A percentile compares a stretch with the other conserved stretches of the same genome.
Evolutionary conservation across 352 stramenopile genomes (phyloP).

Genomic region (Phytopythium ostracodes): DNA sequence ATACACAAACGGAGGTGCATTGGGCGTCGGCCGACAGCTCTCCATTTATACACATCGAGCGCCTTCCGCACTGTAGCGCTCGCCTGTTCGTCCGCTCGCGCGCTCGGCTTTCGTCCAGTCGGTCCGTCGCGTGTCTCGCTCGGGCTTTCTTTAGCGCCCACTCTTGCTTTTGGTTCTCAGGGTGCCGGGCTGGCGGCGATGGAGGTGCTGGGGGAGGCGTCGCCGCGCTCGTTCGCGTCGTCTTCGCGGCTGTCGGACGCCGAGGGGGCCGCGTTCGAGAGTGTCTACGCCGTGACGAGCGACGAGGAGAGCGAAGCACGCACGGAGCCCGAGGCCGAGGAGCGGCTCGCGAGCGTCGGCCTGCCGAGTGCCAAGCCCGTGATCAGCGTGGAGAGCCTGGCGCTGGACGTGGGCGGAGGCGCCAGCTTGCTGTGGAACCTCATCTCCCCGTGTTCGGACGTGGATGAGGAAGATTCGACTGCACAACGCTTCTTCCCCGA

Average conservation of each 20-base stretch:
- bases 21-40: background rate
- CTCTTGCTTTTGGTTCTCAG: background rate
- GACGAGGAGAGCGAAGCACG: background rate
- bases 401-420: constrained; percentile 1
- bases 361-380: background rate
- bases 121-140: background rate
- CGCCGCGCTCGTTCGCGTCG: background rate
- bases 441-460: constrained; percentile 51
- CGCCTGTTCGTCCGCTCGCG: background rate
- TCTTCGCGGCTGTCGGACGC: background rate
- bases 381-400: background rate
- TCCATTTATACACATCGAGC: background rate
- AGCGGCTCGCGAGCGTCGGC: background rate
- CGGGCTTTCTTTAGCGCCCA: background rate
- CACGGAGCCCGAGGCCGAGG: background rate
- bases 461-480: background rate
- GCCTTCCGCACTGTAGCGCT: background rate
- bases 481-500: constrained; percentile 16
- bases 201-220: background rate
- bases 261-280: background rate
- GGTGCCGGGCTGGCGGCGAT: background rate
- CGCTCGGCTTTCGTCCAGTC: background rate
- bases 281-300: background rate
- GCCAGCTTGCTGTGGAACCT: constrained; percentile 30
- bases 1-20: no score